Evolutionary conservation across 106 monocot genomes (phyloP).

Genomic region (Allium sativum): DNA sequence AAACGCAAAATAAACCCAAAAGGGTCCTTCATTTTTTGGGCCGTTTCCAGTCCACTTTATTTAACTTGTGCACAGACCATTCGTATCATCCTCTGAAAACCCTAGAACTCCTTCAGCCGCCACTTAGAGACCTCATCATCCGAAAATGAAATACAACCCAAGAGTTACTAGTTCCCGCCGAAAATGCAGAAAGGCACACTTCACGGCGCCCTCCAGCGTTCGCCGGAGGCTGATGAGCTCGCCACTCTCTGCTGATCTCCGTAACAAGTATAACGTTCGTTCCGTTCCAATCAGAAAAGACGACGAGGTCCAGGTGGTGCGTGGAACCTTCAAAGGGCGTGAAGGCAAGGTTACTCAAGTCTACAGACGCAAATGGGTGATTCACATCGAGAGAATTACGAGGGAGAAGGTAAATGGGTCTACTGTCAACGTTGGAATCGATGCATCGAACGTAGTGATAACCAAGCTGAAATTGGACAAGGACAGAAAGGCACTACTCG

Average conservation of each 20-base stretch:
- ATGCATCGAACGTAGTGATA: constrained; percentile 39
- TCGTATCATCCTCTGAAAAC: too few relatives aligned
- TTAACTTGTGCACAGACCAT: too few relatives aligned
- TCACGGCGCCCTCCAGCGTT: constrained; percentile 45
- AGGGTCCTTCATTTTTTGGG: too few relatives aligned
- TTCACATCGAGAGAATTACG: constrained; percentile 47
- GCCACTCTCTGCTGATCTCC: constrained; percentile 27
- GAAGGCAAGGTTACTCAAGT: constrained; percentile 50
- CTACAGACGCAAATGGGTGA: constrained; percentile 44
- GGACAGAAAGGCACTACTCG: constrained; percentile 36
- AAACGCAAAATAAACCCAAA: too few relatives aligned
- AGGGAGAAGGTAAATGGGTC: constrained; percentile 48
- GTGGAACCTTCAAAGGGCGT: constrained; percentile 38
- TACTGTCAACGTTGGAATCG: constrained; percentile 37
- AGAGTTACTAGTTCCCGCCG: constrained; percentile 47
- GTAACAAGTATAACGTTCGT: constrained; percentile 29
- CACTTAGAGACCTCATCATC: neutral
- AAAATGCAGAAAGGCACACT: constrained; percentile 48
- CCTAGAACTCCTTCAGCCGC: neutral
- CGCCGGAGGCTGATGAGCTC: constrained; percentile 44
- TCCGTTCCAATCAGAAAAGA: constrained; percentile 27
- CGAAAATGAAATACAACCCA: constrained; percentile 36
- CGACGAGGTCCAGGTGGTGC: constrained; percentile 39
- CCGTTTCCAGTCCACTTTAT: too few relatives aligned
- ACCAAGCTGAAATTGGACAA: constrained; percentile 54